Percentiles rank a stretch among this genome's conserved stretches.
Conservation (phyloP, 306 rosid species). For the Gleditsia sinensis region DNA sequence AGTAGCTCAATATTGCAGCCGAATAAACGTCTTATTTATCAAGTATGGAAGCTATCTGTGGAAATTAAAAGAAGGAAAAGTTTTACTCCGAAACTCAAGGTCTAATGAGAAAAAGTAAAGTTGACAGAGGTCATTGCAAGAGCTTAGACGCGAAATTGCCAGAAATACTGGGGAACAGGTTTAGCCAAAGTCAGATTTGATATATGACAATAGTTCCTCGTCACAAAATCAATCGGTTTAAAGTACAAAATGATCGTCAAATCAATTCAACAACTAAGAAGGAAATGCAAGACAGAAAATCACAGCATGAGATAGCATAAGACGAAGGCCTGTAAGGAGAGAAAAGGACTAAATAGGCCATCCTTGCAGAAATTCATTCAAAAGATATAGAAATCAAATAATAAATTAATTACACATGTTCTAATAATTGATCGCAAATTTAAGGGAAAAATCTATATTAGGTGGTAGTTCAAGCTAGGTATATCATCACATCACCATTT, state of each 20-base stretch:
- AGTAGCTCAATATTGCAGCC: not conserved
- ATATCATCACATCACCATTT: slow-evolving; percentile 24
- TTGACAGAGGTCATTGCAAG: not conserved
- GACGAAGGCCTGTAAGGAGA: not conserved
- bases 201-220: no score
- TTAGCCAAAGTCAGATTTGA: not conserved
- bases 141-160: no score
- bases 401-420: not conserved
- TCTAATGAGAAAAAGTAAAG: not conserved
- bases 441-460: slow-evolving; percentile 3
- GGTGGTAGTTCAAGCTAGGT: slow-evolving; percentile 13
- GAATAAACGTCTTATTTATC: not conserved
- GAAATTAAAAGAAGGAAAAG: no score
- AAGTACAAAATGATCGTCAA: slow-evolving; percentile 13
- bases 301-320: not conserved
- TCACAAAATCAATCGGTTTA: not conserved
- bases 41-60: no score
- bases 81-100: not conserved
- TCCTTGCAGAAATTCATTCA: not conserved
- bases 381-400: not conserved
- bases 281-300: not conserved
- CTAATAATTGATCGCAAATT: not conserved
- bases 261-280: slow-evolving; percentile 3
- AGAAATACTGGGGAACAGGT: not conserved
- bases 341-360: not conserved